Evolutionary conservation across 768 basidiomycete species (phyloP).

Genomic region (Tricholomella constricta): DNA sequence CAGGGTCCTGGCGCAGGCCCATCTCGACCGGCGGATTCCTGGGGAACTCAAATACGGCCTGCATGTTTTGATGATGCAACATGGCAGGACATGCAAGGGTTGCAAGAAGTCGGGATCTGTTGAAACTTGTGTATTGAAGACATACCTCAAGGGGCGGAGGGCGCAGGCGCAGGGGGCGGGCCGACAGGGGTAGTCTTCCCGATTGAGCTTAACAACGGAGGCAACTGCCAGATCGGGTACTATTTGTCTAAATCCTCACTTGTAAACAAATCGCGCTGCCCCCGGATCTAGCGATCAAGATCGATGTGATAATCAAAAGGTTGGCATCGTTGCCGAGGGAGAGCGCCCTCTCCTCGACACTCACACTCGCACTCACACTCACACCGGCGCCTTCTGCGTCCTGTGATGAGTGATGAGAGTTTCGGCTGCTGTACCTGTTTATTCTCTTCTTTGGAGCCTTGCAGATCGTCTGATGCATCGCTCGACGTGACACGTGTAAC

Average conservation of each 20-base stretch:
- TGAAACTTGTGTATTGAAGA: slow-evolving; percentile 31
- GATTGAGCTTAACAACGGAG: background rate
- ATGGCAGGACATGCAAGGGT: slow-evolving; percentile 55
- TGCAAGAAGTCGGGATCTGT: slow-evolving; percentile 41
- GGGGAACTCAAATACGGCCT: slow-evolving; percentile 55
- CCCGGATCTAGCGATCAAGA: slow-evolving; percentile 6
- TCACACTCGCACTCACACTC: no score
- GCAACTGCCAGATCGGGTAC: background rate
- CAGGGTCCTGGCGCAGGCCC: slow-evolving; percentile 55
- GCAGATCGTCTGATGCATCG: slow-evolving; percentile 5
- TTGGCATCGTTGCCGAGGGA: background rate
- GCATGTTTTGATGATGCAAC: slow-evolving; percentile 60
- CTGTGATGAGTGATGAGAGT: background rate
- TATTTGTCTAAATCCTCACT: background rate
- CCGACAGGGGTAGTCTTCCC: background rate
- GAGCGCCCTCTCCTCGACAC: no score
- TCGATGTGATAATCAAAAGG: background rate
- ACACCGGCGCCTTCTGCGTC: background rate
- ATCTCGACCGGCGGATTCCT: slow-evolving; percentile 54
- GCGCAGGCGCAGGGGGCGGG: background rate
- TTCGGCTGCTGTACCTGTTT: background rate
- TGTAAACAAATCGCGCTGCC: background rate
- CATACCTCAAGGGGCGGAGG: slow-evolving; percentile 26
- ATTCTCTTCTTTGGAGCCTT: background rate
- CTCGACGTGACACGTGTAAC: slow-evolving; percentile 9